Evolutionary conservation across 805 yeast species (phyloP), one percentile per base, ranked within the genome.

Genomic region (Starmerella stellata): DNA sequence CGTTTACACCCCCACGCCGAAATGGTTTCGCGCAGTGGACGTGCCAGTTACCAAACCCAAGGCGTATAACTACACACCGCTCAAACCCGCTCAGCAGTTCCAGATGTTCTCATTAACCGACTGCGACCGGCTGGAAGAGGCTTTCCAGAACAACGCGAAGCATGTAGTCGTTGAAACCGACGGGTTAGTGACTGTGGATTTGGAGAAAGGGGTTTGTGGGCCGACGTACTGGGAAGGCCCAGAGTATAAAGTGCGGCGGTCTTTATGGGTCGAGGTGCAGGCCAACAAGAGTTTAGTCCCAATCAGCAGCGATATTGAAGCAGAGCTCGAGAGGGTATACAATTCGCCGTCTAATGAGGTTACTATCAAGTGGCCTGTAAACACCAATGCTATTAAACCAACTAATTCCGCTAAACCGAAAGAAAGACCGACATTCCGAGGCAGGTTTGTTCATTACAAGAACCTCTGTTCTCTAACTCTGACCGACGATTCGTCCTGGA

Each of bases 191-290:
- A 71, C 73, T 49, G 94, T 82, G 4, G 72, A 81, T 50, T 43
- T 87, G 17, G 44, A 52, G 1, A 56, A 59, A 5, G 65, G 73
- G 56, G 65, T 64, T 36, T 55, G 85, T 49, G 46, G 58, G 3
- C 92, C 96, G 0, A 68, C 75, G 0, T 87, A 74, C 54, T 87
- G 95, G 95, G 74, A 72, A 5, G 95, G 95, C 1, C 90, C 95
- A 0, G 59, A 63, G 0, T 87, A 74, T 52, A 83, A 79, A 43
- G 77, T 87, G 1, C 63, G 94, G 34, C 61, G 95, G 39, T 94
- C 94, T 1, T 55, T 73, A 1, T 87, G 96, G 96, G 82, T 81
- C 53, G 49, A 45, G 37, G 59, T 64, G 28, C 53, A 67, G 8
- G 69, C 69, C 37, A 71, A 72, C 1, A 43, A 51, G 35, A 45